Evolutionary conservation across 495 filamentous ascomycete genomes (phyloP).

Genomic region (Penicillium cataractarum): DNA sequence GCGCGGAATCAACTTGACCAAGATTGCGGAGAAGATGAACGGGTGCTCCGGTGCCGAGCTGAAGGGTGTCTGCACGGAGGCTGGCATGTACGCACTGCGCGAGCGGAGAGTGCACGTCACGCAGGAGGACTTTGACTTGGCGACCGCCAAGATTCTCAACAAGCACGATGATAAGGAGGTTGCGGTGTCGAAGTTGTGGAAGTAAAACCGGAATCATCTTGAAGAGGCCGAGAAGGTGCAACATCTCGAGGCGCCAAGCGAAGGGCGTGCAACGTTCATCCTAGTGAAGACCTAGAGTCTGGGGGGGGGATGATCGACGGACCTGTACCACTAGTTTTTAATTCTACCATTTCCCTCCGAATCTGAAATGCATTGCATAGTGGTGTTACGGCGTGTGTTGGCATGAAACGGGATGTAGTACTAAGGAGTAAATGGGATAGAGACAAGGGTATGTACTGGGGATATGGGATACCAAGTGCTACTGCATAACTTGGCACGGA

Average conservation of each 20-base stretch:
- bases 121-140: constrained; percentile 98
- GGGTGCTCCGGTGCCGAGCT: constrained; percentile 96
- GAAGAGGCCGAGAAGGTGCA: not conserved
- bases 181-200: constrained; percentile 87
- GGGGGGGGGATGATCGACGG: constrained; percentile 19
- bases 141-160: constrained; percentile 98
- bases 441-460: not conserved
- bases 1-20: constrained; percentile 93
- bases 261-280: constrained; percentile 6
- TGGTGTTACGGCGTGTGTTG: constrained; percentile 14
- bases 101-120: constrained; percentile 97
- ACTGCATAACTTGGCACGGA: not conserved
- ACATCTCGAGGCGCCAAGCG: constrained; percentile 2
- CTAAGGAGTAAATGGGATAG: not conserved
- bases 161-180: constrained; percentile 99
- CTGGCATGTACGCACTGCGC: constrained; percentile 95
- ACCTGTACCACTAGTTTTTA: constrained; percentile 36
- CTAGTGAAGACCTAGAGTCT: constrained; percentile 1
- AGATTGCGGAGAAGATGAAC: constrained; percentile 99
- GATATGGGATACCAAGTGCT: not conserved
- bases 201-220: constrained; percentile 55
- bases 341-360: constrained; percentile 14
- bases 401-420: not conserved
- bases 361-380: constrained; percentile 8
- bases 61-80: constrained; percentile 96